A percentile compares a stretch with the other conserved stretches of the same genome.
phyloP scores from a whole-genome alignment of 2,329 filamentous ascomycete genomes.

The Byssothecium circinans region DNA sequence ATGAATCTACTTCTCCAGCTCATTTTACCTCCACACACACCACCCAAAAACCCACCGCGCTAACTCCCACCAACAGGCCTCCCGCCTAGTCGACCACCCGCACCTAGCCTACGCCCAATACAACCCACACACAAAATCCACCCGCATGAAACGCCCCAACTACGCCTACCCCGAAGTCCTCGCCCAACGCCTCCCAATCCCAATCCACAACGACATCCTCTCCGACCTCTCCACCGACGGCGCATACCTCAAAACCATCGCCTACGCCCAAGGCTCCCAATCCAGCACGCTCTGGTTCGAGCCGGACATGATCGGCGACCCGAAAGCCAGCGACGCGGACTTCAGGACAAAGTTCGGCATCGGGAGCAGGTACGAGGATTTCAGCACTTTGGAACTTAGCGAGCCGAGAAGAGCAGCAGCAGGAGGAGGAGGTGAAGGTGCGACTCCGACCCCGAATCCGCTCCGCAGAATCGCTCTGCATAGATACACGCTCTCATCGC shows the following conservation, averaged over 20 bases:
- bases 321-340: conserved; percentile 17
- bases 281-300: conserved; percentile 28
- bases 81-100: conserved; percentile 32
- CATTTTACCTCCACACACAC: too few species aligned
- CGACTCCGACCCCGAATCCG: conserved; percentile 8
- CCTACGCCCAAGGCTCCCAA: conserved; percentile 12
- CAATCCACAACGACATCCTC: conserved; percentile 30
- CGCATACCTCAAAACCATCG: conserved; percentile 21
- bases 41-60: too few species aligned
- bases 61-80: conserved; percentile 12
- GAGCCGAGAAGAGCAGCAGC: conserved; percentile 16
- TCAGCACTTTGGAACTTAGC: conserved; percentile 30
- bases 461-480: conserved; percentile 27
- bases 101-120: conserved; percentile 35
- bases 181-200: conserved; percentile 26
- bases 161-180: conserved; percentile 36
- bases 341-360: conserved; percentile 15
- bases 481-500: conserved; percentile 19
- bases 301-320: conserved; percentile 30
- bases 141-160: conserved; percentile 35
- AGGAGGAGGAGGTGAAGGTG: conserved; percentile 10
- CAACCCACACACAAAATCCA: conserved; percentile 23
- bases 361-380: conserved; percentile 25
- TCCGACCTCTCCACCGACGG: conserved; percentile 24
- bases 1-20: too few species aligned